A percentile compares a stretch with the other conserved stretches of the same genome.
Conservation (phyloP, 202 grass and related monocot genomes). For the Elaeis oleifera region DNA sequence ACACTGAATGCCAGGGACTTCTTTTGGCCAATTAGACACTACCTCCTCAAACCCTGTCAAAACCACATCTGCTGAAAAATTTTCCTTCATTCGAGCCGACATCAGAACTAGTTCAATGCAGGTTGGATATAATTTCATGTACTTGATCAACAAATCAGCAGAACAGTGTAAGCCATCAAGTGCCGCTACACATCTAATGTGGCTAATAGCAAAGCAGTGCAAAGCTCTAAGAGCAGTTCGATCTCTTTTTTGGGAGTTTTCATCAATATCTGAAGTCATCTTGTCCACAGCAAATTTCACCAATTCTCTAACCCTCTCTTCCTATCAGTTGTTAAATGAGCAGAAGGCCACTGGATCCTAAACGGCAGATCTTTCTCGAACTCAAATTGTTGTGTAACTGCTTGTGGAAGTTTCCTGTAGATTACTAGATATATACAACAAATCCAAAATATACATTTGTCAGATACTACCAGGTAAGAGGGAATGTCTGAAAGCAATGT, state of each 20-base stretch:
- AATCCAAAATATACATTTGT: constrained; percentile 94
- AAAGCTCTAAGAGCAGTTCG: constrained; percentile 53
- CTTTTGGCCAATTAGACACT: constrained; percentile 64
- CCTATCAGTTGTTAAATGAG: constrained; percentile 39
- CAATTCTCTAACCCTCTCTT: constrained; percentile 40
- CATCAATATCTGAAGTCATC: constrained; percentile 56
- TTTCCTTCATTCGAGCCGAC: constrained; percentile 43
- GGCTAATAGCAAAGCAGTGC: constrained; percentile 73
- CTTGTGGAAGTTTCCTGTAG: constrained; percentile 75
- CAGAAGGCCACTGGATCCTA: constrained; percentile 55
- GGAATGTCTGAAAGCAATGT: constrained; percentile 57
- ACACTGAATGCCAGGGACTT: constrained; percentile 71
- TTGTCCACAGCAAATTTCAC: constrained; percentile 52
- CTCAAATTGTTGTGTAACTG: constrained; percentile 56
- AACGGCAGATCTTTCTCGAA: constrained; percentile 49
- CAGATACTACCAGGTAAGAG: constrained; percentile 49
- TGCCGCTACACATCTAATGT: constrained; percentile 53
- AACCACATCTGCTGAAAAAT: constrained; percentile 27
- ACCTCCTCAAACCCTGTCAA: constrained; percentile 61
- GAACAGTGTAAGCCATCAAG: constrained; percentile 53
- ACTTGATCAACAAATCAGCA: constrained; percentile 61
- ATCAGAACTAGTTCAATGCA: constrained; percentile 64
- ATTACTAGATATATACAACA: constrained; percentile 66
- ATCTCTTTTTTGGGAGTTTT: constrained; percentile 42
- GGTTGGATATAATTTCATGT: constrained; percentile 72